Base-by-base conservation (phyloP, 73 alveolate species). In the Paramecium tetraurelia region DNA sequence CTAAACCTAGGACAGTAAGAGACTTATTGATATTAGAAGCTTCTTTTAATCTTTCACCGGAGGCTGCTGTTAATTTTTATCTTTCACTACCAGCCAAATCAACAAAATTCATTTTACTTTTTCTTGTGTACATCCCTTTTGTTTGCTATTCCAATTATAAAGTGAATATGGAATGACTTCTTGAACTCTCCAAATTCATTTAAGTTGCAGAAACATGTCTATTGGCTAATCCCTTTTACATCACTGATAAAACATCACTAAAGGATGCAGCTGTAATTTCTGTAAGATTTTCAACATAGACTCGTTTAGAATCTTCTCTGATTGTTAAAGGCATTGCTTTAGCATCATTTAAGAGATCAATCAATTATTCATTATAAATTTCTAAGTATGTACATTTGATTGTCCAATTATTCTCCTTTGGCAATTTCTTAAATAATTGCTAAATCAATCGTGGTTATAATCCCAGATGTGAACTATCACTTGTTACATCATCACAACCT, bases 121-220 rank as follows among this genome's bases (percentile, higher is more conserved):
- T 86, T 12, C 14, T 72, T 46, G 57, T 29, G 31, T 41, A 24
- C 41, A 43, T 16, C 43, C 59, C 44, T 40, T 70, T 27, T 40
- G 43, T 53, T 58, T 87, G 57, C 31, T 53, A 29, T 86, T 95
- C 76, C 70, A 93, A 33, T 29, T 90, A 75, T 2, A 97, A 83
- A 1, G 99, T 93, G 53, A 97, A 95, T 12, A 97, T 86, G 35
- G 98, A 92, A 89, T 97, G 99, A 41, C 97, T 86, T 76, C 99
- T 57, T 2, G 99, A 96, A 75, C 97, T 86, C 68, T 96, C 98
- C 22, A 93, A 92, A 86, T 97, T 97, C 99, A 96, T 96, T 38
- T 92, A 87, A 14, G 99, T 97, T 1, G 98, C 87, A 5, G 98
- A 98, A 1, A 95, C 96, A 75, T 97, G 99, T 33, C 99, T 77